Evolutionary conservation across 2,329 filamentous ascomycete species (phyloP).

Genomic region (Emmonsia crescens): DNA sequence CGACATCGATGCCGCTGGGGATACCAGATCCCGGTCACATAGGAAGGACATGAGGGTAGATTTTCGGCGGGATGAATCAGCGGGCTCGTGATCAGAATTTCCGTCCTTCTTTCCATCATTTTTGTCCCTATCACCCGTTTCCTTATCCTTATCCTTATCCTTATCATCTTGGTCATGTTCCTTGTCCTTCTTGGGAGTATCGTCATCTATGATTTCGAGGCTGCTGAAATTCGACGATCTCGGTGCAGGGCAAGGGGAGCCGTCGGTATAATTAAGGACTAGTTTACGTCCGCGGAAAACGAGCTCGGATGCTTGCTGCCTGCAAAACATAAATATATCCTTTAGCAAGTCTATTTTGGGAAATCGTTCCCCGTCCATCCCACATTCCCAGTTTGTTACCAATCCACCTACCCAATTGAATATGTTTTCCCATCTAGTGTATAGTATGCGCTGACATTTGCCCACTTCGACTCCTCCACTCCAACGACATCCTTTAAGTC

Average conservation of each 20-base stretch:
- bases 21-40: constrained; percentile 72
- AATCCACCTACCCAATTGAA: constrained; percentile 34
- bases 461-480: constrained; percentile 29
- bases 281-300: constrained; percentile 48
- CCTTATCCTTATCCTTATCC: constrained; percentile 12
- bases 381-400: background rate
- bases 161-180: background rate
- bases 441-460: constrained; percentile 42
- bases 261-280: constrained; percentile 64
- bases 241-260: constrained; percentile 52
- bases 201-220: constrained; percentile 11
- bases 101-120: constrained; percentile 17
- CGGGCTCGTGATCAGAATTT: constrained; percentile 9
- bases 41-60: constrained; percentile 86
- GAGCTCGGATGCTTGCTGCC: constrained; percentile 35
- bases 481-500: constrained; percentile 37
- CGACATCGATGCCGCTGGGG: constrained; percentile 57
- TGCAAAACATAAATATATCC: constrained; percentile 10
- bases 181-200: background rate
- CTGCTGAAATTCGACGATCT: constrained; percentile 6
- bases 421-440: constrained; percentile 33
- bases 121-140: constrained; percentile 18
- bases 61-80: constrained; percentile 42
- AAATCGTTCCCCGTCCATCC: background rate
- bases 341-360: background rate